Base-by-base conservation (phyloP, 805 yeast species). In the Kodamaea lidongshanica region DNA sequence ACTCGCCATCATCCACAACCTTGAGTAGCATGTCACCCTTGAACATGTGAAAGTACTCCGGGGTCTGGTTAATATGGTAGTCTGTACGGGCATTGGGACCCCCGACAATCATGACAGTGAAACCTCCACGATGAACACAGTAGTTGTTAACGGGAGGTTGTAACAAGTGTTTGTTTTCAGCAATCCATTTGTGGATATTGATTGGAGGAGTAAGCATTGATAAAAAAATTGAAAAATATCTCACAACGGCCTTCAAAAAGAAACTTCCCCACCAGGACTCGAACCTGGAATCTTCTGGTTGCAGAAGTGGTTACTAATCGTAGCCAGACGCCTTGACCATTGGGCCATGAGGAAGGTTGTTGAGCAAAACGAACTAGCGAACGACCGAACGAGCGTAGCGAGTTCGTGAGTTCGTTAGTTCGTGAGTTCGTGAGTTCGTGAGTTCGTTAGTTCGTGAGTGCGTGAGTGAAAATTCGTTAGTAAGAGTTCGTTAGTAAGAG, bases 41-140 rank as follows among this genome's bases (percentile, higher is more conserved):
- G 52, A 80, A 73, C 67, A 82, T 89, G 57, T 80, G 77, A 54
- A 88, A 88, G 74, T 86, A 88, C 48, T 88, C 96, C 1, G 96
- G 96, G 0, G 96, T 88, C 45, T 85, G 94, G 50, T 88, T 88
- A 28, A 88, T 74, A 49, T 88, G 96, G 52, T 85, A 88, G 52
- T 88, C 96, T 0, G 95, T 87, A 35, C 96, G 67, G 47, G 79
- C 94, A 52, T 88, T 88, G 3, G 96, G 96, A 0, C 96, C 96
- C 10, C 96, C 96, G 2, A 88, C 94, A 30, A 87, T 77, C 96
- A 88, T 88, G 20, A 87, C 86, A 0, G 96, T 87, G 52, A 82
- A 83, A 0, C 96, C 96, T 4, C 94, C 95, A 27, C 87, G 67
- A 55, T 88, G 95, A 16, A 88, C 72, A 48, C 96, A 86, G 58